Conservation (phyloP, 192 early-diverging fungal species). For the Podila verticillata region DNA sequence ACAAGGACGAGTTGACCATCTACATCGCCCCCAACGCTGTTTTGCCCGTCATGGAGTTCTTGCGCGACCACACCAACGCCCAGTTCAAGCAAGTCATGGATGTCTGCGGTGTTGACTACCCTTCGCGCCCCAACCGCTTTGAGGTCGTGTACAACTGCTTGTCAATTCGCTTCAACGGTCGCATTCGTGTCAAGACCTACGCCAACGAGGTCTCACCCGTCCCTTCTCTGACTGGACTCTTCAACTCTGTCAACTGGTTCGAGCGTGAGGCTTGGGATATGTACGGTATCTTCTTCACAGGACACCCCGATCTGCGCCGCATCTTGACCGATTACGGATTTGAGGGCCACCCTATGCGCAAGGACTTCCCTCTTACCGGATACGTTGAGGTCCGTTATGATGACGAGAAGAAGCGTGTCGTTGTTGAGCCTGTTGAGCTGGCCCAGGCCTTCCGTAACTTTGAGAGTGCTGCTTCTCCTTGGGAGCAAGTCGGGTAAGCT, state of each 20-base stretch:
- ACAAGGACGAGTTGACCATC: slow-evolving; percentile 98
- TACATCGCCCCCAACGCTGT: slow-evolving; percentile 89
- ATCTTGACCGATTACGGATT: slow-evolving; percentile 99
- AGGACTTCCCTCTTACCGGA: slow-evolving; percentile 99
- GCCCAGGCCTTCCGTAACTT: slow-evolving; percentile 96
- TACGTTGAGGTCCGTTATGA: slow-evolving; percentile 99
- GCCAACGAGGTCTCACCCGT: slow-evolving; percentile 91
- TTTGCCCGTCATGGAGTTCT: slow-evolving; percentile 83
- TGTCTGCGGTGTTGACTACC: slow-evolving; percentile 92
- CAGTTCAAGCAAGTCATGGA: slow-evolving; percentile 95
- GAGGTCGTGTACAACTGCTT: slow-evolving; percentile 97
- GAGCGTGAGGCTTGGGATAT: slow-evolving; percentile 99
- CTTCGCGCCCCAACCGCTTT: slow-evolving; percentile 91
- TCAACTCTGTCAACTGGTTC: slow-evolving; percentile 93
- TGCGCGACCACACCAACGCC: slow-evolving; percentile 90
- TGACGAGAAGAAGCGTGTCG: slow-evolving; percentile 97
- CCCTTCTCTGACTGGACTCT: slow-evolving; percentile 84
- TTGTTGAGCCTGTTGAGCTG: slow-evolving; percentile 95
- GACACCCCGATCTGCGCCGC: slow-evolving; percentile 94
- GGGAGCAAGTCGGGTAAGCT: slow-evolving; percentile 82
- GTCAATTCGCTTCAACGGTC: slow-evolving; percentile 86
- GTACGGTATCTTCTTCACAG: slow-evolving; percentile 96
- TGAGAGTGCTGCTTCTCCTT: slow-evolving; percentile 91
- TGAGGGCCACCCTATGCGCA: slow-evolving; percentile 93
- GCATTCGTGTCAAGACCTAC: slow-evolving; percentile 98